Percentiles rank a stretch among this genome's conserved stretches.
Conservation (phyloP, 1,139 yeast genomes). For the Geotrichum carabidarum region DNA sequence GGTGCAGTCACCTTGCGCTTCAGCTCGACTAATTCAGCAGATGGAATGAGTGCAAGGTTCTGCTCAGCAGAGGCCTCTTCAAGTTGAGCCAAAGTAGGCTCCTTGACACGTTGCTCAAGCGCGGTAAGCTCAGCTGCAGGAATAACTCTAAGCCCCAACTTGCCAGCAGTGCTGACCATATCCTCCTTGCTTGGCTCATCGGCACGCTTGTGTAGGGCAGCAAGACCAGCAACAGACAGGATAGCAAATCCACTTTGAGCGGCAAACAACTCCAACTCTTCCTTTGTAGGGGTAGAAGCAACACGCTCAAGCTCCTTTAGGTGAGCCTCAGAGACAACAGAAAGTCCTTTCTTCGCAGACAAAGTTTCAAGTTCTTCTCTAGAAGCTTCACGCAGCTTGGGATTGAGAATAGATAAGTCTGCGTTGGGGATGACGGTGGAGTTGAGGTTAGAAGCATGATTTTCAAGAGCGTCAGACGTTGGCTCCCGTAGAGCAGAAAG, state of each 20-base stretch:
- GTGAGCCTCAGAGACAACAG: constrained; percentile 12
- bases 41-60: constrained; percentile 39
- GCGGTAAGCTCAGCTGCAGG: constrained; percentile 32
- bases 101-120: constrained; percentile 16
- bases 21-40: constrained; percentile 27
- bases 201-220: constrained; percentile 15
- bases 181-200: constrained; percentile 18
- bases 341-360: constrained; percentile 31
- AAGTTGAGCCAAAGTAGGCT: constrained; percentile 16
- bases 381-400: constrained; percentile 32
- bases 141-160: constrained; percentile 42
- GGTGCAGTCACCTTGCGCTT: constrained; percentile 26
- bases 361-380: constrained; percentile 30
- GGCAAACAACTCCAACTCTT: constrained; percentile 46
- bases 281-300: constrained; percentile 26
- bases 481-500: constrained; percentile 34
- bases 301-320: constrained; percentile 19
- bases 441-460: constrained; percentile 27
- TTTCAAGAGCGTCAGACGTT: constrained; percentile 29
- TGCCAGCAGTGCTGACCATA: constrained; percentile 7
- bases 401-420: constrained; percentile 21
- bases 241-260: constrained; percentile 46
- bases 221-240: constrained; percentile 41
- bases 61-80: constrained; percentile 9
- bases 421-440: constrained; percentile 36